Conservation (phyloP, 2,329 filamentous ascomycete species). For the Calonectria pteridis region DNA sequence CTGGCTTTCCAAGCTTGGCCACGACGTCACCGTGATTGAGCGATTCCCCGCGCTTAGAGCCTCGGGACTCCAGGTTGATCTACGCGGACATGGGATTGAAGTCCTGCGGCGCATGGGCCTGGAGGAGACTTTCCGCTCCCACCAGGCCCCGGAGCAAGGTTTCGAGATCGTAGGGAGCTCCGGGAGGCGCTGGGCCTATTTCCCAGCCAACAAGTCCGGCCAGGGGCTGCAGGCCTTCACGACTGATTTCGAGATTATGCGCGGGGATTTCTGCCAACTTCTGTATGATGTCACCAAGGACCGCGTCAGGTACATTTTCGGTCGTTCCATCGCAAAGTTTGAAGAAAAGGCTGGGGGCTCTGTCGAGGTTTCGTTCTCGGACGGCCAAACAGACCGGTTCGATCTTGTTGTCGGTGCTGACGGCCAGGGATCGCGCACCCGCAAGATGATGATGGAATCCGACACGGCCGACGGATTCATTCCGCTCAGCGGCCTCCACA, state of each 20-base stretch:
- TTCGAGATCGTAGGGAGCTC: conserved; percentile 54
- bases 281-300: conserved; percentile 54
- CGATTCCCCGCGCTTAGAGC: conserved; percentile 56
- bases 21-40: conserved; percentile 54
- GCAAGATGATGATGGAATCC: conserved; percentile 54
- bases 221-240: conserved; percentile 53
- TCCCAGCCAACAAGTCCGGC: conserved; percentile 47
- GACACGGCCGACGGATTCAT: conserved; percentile 40
- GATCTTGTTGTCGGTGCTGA: conserved; percentile 69
- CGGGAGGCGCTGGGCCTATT: conserved; percentile 52
- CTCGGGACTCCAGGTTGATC: conserved; percentile 66
- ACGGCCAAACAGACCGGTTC: conserved; percentile 57
- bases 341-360: conserved; percentile 47
- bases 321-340: conserved; percentile 46
- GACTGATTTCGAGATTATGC: conserved; percentile 67
- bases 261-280: conserved; percentile 62
- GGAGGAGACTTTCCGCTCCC: conserved; percentile 43
- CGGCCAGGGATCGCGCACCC: conserved; percentile 63
- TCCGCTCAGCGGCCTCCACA: conserved; percentile 40
- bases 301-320: conserved; percentile 45
- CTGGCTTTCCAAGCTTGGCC: conserved; percentile 46
- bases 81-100: conserved; percentile 63
- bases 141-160: background rate
- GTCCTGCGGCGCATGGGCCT: conserved; percentile 55
- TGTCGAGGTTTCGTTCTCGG: conserved; percentile 56